These are phyloP conservation scores for Fusarium hostae DNA, from an alignment of 2,329 filamentous ascomycete species.

Conservation along the genomic window DNA sequence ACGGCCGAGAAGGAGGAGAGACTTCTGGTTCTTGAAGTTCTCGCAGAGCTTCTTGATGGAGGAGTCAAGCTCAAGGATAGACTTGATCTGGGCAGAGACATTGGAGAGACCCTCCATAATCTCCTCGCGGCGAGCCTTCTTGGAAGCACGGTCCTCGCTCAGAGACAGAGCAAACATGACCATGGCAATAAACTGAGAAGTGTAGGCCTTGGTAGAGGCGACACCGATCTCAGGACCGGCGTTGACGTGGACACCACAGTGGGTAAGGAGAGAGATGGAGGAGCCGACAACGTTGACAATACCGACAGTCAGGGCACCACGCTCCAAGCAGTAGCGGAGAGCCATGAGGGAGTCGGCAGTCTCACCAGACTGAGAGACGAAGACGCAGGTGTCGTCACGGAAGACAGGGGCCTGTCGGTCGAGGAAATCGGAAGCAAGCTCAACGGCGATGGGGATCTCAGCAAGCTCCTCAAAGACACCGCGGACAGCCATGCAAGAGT, in stretches of 20 bases:
- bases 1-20: constrained; percentile 89
- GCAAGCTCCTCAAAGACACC: constrained; percentile 98
- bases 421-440: constrained; percentile 97
- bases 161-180: constrained; percentile 99
- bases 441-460: constrained; percentile 96
- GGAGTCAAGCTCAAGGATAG: constrained; percentile 90
- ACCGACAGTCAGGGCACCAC: constrained; percentile 95
- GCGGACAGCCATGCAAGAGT: constrained; percentile 99
- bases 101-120: constrained; percentile 94
- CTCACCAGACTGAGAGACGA: constrained; percentile 98
- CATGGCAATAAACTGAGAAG: constrained; percentile 99
- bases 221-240: constrained; percentile 99
- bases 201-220: constrained; percentile 98
- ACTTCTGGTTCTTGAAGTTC: constrained; percentile 98
- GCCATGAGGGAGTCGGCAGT: constrained; percentile 98
- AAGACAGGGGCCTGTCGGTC: constrained; percentile 97
- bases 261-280: constrained; percentile 97
- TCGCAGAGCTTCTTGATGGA: constrained; percentile 94
- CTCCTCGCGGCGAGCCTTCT: constrained; percentile 89
- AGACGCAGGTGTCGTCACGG: constrained; percentile 98
- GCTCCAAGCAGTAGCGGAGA: constrained; percentile 96
- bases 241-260: constrained; percentile 99
- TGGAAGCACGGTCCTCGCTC: constrained; percentile 95
- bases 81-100: constrained; percentile 90
- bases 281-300: constrained; percentile 99